phyloP scores from a whole-genome alignment of 257 asterid genomes.

The Nicotiana tabacum region DNA sequence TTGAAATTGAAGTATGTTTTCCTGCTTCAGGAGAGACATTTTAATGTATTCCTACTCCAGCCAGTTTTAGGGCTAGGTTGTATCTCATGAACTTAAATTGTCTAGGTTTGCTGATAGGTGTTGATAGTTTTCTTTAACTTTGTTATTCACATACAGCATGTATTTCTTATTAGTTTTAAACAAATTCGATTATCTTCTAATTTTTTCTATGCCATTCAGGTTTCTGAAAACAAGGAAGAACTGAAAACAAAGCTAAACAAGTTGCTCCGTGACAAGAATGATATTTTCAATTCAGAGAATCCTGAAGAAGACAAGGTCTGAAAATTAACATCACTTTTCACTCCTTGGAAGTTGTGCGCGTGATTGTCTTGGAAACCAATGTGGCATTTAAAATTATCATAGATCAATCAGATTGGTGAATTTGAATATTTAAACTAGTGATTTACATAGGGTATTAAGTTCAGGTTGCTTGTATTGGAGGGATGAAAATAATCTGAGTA shows the following conservation, averaged over 20 bases:
- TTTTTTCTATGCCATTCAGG: constrained; percentile 30
- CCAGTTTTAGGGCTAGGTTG: constrained; percentile 12
- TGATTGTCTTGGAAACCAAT: neutral
- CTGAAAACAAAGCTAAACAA: constrained; percentile 72
- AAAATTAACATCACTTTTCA: neutral
- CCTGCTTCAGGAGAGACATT: constrained; percentile 35
- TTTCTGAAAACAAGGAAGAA: constrained; percentile 72
- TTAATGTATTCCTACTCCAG: constrained; percentile 30
- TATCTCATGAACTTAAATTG: neutral
- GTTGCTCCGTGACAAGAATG: constrained; percentile 75
- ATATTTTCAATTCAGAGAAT: constrained; percentile 61
- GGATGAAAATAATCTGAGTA: neutral
- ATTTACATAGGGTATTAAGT: neutral
- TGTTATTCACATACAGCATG: neutral
- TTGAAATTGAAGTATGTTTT: constrained; percentile 72
- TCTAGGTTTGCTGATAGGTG: constrained; percentile 1
- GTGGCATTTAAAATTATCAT: neutral
- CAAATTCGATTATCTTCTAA: neutral
- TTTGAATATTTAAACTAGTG: constrained; percentile 2
- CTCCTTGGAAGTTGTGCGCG: neutral
- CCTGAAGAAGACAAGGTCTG: constrained; percentile 86
- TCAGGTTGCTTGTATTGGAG: neutral
- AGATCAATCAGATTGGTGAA: neutral
- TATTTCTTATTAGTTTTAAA: neutral
- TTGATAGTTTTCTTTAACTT: neutral